A percentile compares a stretch with the other conserved stretches of the same genome.
Conservation (phyloP, 352 stramenopile genomes). For the Pythium vanterpoolii region DNA sequence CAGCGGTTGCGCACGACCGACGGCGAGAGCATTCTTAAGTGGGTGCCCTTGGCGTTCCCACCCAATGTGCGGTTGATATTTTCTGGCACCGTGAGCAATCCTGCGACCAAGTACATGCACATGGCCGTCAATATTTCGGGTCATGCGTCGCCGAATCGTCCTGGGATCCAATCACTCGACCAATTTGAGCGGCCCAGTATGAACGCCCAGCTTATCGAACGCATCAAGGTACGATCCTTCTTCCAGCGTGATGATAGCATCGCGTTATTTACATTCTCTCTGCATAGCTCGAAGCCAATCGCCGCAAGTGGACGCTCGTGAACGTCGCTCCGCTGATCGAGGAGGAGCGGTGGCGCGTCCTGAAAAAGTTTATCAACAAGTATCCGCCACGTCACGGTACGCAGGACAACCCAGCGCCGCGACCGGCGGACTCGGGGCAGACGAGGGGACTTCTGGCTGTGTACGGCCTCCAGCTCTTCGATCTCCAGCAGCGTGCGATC, state of each 20-base stretch:
- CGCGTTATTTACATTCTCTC: background rate
- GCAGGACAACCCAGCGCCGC: background rate
- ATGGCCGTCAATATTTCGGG: conserved; percentile 8
- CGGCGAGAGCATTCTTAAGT: conserved; percentile 89
- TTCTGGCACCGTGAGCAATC: conserved; percentile 53
- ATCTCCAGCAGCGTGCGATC: conserved; percentile 76
- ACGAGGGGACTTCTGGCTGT: conserved; percentile 4
- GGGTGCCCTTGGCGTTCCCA: conserved; percentile 85
- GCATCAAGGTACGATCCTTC: conserved; percentile 54
- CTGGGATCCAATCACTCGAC: conserved; percentile 32
- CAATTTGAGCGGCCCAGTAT: conserved; percentile 57
- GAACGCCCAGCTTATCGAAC: conserved; percentile 75
- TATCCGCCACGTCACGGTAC: conserved; percentile 14
- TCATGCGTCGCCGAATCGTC: conserved; percentile 12
- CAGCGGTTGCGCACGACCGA: conserved; percentile 82
- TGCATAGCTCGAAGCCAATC: conserved; percentile 64
- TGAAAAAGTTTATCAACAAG: conserved; percentile 65
- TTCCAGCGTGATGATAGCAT: background rate
- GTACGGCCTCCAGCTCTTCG: conserved; percentile 56
- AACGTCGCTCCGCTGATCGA: conserved; percentile 53
- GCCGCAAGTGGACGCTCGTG: conserved; percentile 72
- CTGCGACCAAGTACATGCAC: conserved; percentile 40
- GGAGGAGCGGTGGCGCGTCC: conserved; percentile 51
- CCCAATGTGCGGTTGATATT: conserved; percentile 88
- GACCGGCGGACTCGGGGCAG: background rate